Evolutionary conservation across 345 rosid genomes (phyloP).

Genomic region (Odontarrhena argentea): DNA sequence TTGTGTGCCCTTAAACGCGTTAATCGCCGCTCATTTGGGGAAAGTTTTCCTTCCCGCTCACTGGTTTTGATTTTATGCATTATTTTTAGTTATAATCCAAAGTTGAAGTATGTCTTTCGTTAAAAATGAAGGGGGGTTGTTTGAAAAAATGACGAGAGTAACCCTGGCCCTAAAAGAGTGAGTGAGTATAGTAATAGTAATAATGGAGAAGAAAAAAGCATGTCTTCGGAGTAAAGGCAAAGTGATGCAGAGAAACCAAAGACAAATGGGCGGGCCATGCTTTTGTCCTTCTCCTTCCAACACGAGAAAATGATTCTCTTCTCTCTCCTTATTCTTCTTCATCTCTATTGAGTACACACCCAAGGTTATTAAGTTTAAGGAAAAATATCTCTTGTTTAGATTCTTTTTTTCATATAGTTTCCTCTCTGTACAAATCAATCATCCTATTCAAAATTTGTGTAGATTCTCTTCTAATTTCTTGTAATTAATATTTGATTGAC

Average conservation of each 20-base stretch:
- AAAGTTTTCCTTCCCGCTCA: slow-evolving; percentile 39
- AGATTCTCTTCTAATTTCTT: slow-evolving; percentile 25
- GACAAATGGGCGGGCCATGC: slow-evolving; percentile 42
- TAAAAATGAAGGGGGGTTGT: not conserved
- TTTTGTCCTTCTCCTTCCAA: slow-evolving; percentile 39
- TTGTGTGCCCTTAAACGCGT: slow-evolving; percentile 29
- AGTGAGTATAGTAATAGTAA: not conserved
- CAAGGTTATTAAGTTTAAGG: not conserved
- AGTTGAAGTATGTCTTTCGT: not conserved
- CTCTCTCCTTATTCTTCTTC: slow-evolving; percentile 12
- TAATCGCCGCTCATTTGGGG: slow-evolving; percentile 39
- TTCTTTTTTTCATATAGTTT: not conserved
- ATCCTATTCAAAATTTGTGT: slow-evolving; percentile 7
- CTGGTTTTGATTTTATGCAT: slow-evolving; percentile 26
- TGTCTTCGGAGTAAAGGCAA: slow-evolving; percentile 43
- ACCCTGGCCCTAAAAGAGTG: not conserved
- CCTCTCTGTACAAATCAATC: not conserved
- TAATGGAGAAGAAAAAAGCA: slow-evolving; percentile 40
- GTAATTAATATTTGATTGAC: not conserved
- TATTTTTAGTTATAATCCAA: not conserved
- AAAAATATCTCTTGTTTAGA: slow-evolving; percentile 13
- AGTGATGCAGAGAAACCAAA: slow-evolving; percentile 43
- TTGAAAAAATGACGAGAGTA: not conserved
- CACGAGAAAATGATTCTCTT: slow-evolving; percentile 38
- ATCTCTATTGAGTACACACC: no score